Conservation (phyloP, 148 eudicot genomes). For the Chenopodium suecicum region DNA sequence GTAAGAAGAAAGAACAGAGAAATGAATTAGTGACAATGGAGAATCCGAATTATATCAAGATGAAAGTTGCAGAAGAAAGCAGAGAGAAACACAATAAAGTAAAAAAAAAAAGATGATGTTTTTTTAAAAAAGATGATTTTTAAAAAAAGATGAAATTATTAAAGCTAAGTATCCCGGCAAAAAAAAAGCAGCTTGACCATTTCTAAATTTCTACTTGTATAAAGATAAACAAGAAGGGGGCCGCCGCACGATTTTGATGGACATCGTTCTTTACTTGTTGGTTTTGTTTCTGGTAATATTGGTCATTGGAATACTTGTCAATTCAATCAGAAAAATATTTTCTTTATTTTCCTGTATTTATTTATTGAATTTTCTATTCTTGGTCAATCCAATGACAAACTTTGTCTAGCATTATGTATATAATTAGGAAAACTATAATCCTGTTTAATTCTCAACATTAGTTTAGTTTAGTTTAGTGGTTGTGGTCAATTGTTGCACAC, state of each 20-base stretch:
- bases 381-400: not conserved
- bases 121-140: no score
- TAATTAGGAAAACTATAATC: no score
- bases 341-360: no score
- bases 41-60: no score
- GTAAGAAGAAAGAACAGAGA: no score
- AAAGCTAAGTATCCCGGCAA: not conserved
- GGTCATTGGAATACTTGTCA: not conserved
- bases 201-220: not conserved
- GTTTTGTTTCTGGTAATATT: not conserved
- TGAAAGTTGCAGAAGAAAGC: not conserved
- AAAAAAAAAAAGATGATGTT: not conserved
- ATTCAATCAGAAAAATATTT: not conserved
- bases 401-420: no score
- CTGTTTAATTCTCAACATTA: no score
- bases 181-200: not conserved
- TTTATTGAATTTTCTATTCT: not conserved
- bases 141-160: no score
- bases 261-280: no score
- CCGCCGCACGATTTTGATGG: slow-evolving; percentile 28
- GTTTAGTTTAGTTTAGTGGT: no score
- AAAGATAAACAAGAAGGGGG: not conserved
- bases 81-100: not conserved
- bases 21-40: no score
- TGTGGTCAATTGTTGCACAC: no score